Percentiles rank a stretch among this genome's conserved stretches.
Evolutionary conservation across 345 rosid species (phyloP).

Genomic region (Eucalyptus paniculata): DNA sequence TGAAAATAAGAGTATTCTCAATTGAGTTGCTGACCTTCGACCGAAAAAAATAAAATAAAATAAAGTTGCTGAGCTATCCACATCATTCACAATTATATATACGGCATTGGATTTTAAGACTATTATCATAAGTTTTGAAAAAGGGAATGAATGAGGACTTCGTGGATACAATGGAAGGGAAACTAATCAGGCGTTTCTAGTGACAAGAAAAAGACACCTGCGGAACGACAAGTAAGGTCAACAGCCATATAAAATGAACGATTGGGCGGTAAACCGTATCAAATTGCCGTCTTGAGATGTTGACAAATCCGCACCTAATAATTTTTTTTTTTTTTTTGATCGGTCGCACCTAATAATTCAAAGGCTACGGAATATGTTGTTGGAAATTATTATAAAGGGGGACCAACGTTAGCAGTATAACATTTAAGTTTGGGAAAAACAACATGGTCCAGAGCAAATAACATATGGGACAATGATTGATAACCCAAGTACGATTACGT

Average conservation of each 20-base stretch:
- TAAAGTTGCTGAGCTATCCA: neutral
- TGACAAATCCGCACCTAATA: neutral
- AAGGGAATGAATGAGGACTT: neutral
- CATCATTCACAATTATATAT: neutral
- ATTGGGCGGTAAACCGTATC: neutral
- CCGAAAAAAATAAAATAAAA: neutral
- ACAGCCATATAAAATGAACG: neutral
- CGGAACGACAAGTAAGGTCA: neutral
- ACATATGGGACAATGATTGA: neutral
- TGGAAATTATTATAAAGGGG: neutral
- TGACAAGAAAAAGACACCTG: neutral
- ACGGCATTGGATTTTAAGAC: neutral
- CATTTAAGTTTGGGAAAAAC: neutral
- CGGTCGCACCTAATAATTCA: neutral
- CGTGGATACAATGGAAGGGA: neutral
- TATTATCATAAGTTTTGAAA: neutral
- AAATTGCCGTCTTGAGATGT: neutral
- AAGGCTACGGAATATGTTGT: neutral
- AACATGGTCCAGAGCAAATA: neutral
- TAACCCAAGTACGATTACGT: neutral
- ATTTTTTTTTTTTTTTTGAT: neutral
- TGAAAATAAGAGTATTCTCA: neutral
- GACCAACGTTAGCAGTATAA: neutral
- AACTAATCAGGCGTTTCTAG: neutral
- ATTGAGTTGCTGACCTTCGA: neutral